Percentiles rank a stretch among this genome's conserved stretches.
Conservation (phyloP, 164 flowering plant genomes). For the Vitis vinifera region DNA sequence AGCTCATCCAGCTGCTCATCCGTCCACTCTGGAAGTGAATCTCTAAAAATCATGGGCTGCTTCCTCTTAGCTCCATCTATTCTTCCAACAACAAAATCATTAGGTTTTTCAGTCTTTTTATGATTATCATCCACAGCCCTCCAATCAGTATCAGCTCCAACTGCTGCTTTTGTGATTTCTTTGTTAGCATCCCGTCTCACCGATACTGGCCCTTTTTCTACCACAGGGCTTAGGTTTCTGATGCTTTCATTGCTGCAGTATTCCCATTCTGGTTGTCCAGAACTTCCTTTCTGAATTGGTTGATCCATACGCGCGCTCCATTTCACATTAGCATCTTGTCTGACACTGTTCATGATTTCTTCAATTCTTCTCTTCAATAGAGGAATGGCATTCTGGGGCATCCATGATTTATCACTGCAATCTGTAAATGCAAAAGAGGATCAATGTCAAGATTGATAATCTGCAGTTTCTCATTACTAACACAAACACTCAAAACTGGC, state of each 20-base stretch:
- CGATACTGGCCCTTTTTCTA: not conserved
- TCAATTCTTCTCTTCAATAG: conserved; percentile 18
- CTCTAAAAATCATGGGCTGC: conserved; percentile 20
- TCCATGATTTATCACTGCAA: conserved; percentile 7
- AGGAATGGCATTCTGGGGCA: conserved; percentile 6
- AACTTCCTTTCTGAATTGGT: conserved; percentile 2
- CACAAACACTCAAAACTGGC: not conserved
- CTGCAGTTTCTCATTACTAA: not conserved
- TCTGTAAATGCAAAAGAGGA: conserved; percentile 9
- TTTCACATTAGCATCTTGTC: conserved; percentile 8
- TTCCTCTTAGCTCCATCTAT: conserved; percentile 13
- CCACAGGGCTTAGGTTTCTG: conserved; percentile 3
- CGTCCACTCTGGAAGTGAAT: conserved; percentile 62
- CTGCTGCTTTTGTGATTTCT: conserved; percentile 1
- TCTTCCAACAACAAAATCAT: conserved; percentile 14
- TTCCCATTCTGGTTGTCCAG: conserved; percentile 4
- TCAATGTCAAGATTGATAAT: too few species aligned
- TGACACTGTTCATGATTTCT: conserved; percentile 18
- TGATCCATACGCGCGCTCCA: conserved; percentile 1
- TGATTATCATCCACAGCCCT: not conserved
- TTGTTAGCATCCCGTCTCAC: conserved; percentile 3
- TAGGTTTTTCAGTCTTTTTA: conserved; percentile 3
- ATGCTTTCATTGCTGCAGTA: conserved; percentile 1
- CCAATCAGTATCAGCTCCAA: not conserved
- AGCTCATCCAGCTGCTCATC: conserved; percentile 77